These are phyloP conservation scores for Styphnolobium japonicum DNA, from an alignment of 306 rosid species.

Conservation along the genomic window DNA sequence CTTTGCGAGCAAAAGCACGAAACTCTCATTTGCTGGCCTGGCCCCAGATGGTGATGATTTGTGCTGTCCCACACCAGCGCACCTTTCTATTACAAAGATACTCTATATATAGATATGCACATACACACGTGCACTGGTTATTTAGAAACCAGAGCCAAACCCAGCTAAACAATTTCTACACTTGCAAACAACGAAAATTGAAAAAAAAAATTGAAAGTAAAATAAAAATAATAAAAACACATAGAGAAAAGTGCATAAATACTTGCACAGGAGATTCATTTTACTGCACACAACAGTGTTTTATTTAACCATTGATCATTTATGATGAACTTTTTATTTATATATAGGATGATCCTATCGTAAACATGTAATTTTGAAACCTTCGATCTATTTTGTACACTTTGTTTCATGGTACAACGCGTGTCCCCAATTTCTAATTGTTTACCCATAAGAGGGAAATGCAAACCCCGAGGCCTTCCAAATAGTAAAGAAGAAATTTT, in stretches of 20 bases:
- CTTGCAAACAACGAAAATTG: neutral
- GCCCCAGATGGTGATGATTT: neutral
- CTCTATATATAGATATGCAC: neutral
- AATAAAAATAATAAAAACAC: neutral
- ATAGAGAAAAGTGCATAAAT: neutral
- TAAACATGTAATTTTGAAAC: slow-evolving; percentile 10
- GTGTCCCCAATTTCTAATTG: slow-evolving; percentile 17
- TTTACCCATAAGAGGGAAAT: slow-evolving; percentile 21
- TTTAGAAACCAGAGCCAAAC: slow-evolving; percentile 18
- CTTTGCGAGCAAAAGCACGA: slow-evolving; percentile 15
- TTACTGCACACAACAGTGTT: neutral
- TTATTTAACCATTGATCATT: too few species aligned
- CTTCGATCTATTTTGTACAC: slow-evolving; percentile 13
- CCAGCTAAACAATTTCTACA: neutral
- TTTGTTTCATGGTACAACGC: slow-evolving; percentile 39
- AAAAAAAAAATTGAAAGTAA: neutral
- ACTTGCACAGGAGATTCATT: neutral
- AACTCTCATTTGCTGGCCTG: neutral
- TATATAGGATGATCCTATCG: neutral
- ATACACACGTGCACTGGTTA: slow-evolving; percentile 43
- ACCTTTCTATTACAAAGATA: slow-evolving; percentile 2
- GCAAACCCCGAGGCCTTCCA: slow-evolving; percentile 25
- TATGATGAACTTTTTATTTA: neutral
- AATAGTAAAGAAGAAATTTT: neutral
- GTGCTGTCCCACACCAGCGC: slow-evolving; percentile 7